These are phyloP conservation scores for Aspergillus sclerotiicarbonarius DNA, from an alignment of 495 filamentous ascomycete species.

Conservation along the genomic window DNA sequence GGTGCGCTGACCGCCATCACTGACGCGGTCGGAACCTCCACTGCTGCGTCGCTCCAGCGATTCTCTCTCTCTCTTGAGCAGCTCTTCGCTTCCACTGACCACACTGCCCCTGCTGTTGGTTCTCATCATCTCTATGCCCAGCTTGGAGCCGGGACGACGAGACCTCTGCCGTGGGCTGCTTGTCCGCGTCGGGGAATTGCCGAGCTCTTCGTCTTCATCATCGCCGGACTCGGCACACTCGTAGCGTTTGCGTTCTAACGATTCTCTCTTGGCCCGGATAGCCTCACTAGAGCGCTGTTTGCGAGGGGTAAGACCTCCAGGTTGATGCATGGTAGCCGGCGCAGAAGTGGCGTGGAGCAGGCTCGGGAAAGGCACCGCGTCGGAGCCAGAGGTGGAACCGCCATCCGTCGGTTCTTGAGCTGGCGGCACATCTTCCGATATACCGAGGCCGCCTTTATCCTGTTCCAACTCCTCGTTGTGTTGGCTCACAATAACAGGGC, in stretches of 20 bases:
- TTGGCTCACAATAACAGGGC: conserved; percentile 70
- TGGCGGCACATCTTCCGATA: conserved; percentile 49
- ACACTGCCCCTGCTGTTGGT: conserved; percentile 89
- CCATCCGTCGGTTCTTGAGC: conserved; percentile 26
- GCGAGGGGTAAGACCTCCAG: conserved; percentile 46
- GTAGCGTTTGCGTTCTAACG: conserved; percentile 68
- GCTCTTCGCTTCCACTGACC: conserved; percentile 51
- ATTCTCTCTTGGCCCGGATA: conserved; percentile 71
- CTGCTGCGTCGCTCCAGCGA: conserved; percentile 26
- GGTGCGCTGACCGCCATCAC: conserved; percentile 23
- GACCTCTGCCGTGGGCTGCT: conserved; percentile 54
- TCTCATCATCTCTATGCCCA: conserved; percentile 93
- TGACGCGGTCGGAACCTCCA: conserved; percentile 23
- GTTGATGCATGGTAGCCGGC: conserved; percentile 59
- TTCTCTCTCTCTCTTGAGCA: conserved; percentile 39
- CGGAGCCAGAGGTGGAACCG: conserved; percentile 25
- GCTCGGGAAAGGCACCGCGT: conserved; percentile 43
- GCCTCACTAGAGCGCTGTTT: conserved; percentile 76
- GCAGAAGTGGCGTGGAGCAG: conserved; percentile 66
- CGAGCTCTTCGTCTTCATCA: conserved; percentile 90
- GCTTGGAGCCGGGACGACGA: conserved; percentile 67
- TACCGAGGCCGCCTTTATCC: conserved; percentile 64
- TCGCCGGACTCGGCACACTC: conserved; percentile 86
- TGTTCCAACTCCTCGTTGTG: conserved; percentile 73
- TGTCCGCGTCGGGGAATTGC: conserved; percentile 54